phyloP scores from a whole-genome alignment of 805 yeast species.

The Metschnikowia borealis region DNA sequence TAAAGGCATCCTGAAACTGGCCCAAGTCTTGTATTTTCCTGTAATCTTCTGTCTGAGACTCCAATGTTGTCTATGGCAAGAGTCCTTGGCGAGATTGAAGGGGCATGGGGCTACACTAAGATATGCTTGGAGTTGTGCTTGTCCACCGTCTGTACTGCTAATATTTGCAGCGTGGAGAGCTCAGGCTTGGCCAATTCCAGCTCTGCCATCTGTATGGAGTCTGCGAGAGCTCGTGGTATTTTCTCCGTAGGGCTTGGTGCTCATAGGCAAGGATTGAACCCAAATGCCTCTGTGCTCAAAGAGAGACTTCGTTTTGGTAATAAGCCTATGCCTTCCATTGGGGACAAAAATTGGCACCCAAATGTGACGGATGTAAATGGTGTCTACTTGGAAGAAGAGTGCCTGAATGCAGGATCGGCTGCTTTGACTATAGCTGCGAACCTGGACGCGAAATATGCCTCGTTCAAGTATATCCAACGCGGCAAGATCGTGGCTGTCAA shows the following conservation, averaged over 20 bases:
- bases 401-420: neutral
- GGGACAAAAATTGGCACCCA: neutral
- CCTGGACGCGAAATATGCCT: neutral
- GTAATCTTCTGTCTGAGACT: neutral
- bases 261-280: neutral
- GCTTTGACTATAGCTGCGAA: conserved; percentile 1
- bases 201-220: neutral
- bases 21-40: neutral
- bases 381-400: neutral
- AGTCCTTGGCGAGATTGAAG: neutral
- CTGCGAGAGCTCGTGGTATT: neutral
- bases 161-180: neutral
- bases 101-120: neutral
- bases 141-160: neutral
- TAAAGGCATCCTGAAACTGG: neutral
- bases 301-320: neutral
- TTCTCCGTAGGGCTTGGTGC: neutral
- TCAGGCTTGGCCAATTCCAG: neutral
- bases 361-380: neutral
- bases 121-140: conserved; percentile 1
- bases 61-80: neutral
- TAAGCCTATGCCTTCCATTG: neutral
- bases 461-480: neutral
- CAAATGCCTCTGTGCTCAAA: neutral
- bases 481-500: neutral